Conservation (phyloP, 2,329 filamentous ascomycete genomes). For the Phaeoacremonium minimum region DNA sequence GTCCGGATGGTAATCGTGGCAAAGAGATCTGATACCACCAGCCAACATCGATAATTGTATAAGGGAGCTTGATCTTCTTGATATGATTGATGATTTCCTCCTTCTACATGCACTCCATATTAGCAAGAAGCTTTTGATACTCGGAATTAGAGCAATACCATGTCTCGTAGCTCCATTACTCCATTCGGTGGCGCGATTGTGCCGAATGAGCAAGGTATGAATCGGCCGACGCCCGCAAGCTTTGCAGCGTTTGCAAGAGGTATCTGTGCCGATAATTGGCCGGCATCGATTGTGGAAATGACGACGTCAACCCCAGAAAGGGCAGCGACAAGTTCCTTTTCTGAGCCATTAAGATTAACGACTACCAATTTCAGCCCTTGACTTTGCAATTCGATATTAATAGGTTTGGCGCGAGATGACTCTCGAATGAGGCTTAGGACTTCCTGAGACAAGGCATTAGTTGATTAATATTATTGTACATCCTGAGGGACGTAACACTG, state of each 20-base stretch:
- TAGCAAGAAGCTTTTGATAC: too few species aligned
- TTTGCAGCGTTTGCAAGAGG: conserved; percentile 42
- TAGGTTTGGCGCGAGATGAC: conserved; percentile 40
- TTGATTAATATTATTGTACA: too few species aligned
- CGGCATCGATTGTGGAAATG: conserved; percentile 32
- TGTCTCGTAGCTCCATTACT: conserved; percentile 8
- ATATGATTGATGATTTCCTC: conserved; percentile 45
- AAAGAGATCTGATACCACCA: conserved; percentile 49
- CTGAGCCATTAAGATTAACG: conserved; percentile 33
- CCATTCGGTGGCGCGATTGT: conserved; percentile 8
- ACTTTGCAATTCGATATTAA: conserved; percentile 29
- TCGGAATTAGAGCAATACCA: too few species aligned
- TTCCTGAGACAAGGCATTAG: conserved; percentile 25
- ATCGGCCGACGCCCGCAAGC: conserved; percentile 43
- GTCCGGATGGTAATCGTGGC: conserved; percentile 20
- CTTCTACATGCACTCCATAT: conserved; percentile 38
- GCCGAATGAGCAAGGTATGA: conserved; percentile 25
- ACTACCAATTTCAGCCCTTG: conserved; percentile 37
- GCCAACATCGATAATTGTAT: conserved; percentile 54
- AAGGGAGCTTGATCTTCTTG: conserved; percentile 41
- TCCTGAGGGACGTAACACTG: conserved; percentile 1
- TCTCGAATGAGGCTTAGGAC: conserved; percentile 42
- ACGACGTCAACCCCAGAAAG: conserved; percentile 39
- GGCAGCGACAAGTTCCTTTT: conserved; percentile 33
- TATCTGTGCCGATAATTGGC: conserved; percentile 33